phyloP scores from a whole-genome alignment of 805 yeast genomes.

The Blastobotrys attinorum region DNA sequence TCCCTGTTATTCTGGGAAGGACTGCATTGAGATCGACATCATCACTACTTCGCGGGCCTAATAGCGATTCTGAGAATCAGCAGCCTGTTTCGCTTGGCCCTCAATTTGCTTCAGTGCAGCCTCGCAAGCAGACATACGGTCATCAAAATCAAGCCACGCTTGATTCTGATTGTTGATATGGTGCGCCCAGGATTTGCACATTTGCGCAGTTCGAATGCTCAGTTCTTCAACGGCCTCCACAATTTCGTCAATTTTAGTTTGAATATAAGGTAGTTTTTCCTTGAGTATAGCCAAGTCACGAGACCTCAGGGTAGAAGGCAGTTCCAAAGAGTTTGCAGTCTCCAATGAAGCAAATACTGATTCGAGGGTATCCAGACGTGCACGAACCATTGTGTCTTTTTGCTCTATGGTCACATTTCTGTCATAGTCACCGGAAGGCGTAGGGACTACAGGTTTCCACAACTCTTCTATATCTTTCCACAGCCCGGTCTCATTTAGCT shows the following conservation, averaged over 20 bases:
- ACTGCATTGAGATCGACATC: too few relatives aligned
- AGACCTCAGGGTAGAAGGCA: neutral
- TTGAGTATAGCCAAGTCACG: neutral
- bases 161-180: constrained; percentile 2
- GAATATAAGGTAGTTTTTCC: neutral
- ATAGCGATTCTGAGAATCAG: neutral
- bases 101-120: neutral
- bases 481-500: neutral
- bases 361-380: neutral
- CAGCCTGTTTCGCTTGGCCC: neutral
- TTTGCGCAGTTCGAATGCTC: constrained; percentile 1
- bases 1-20: too few relatives aligned
- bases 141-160: constrained; percentile 5
- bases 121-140: constrained; percentile 1
- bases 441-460: neutral
- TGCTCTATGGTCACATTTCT: neutral
- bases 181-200: neutral
- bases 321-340: neutral
- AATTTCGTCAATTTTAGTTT: neutral
- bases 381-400: neutral
- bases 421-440: neutral
- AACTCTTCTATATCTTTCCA: neutral
- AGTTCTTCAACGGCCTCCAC: neutral
- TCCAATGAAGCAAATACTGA: neutral
- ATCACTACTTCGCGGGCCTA: too few relatives aligned